A percentile compares a stretch with the other conserved stretches of the same genome.
Evolutionary conservation across 352 stramenopile genomes (phyloP).

Genomic region (Globisporangium parvum): DNA sequence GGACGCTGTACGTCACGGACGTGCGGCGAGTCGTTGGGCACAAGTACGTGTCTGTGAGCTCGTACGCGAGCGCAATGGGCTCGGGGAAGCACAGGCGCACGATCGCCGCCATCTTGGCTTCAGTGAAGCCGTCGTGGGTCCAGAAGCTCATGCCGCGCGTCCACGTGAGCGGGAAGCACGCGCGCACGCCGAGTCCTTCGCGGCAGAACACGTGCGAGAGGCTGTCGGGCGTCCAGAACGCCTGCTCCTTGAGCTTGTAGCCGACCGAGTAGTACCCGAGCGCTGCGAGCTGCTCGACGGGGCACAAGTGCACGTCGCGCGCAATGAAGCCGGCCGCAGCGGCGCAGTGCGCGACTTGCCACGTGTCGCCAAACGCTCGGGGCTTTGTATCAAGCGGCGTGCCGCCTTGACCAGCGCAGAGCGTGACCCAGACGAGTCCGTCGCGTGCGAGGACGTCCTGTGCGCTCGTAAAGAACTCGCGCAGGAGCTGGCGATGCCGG

Average conservation of each 20-base stretch:
- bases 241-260: slow-evolving; percentile 66
- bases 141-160: slow-evolving; percentile 73
- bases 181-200: slow-evolving; percentile 29
- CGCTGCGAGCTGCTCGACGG: slow-evolving; percentile 41
- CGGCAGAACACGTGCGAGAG: slow-evolving; percentile 67
- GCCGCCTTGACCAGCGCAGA: slow-evolving; percentile 74
- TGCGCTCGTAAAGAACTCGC: slow-evolving; percentile 72
- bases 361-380: slow-evolving; percentile 62
- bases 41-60: slow-evolving; percentile 56
- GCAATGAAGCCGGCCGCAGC: slow-evolving; percentile 49
- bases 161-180: slow-evolving; percentile 57
- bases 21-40: slow-evolving; percentile 41
- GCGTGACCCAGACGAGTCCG: slow-evolving; percentile 76
- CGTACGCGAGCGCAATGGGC: slow-evolving; percentile 26
- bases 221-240: slow-evolving; percentile 64
- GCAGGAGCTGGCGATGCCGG: slow-evolving; percentile 67
- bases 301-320: slow-evolving; percentile 54
- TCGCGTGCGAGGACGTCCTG: slow-evolving; percentile 35
- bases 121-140: slow-evolving; percentile 52
- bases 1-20: slow-evolving; percentile 57
- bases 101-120: slow-evolving; percentile 36
- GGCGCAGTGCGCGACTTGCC: slow-evolving; percentile 72
- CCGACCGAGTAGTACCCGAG: slow-evolving; percentile 81
- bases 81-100: slow-evolving; percentile 41
- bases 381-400: slow-evolving; percentile 61